These are phyloP conservation scores for Leptosphaerulina australis DNA, from an alignment of 2,329 filamentous ascomycete species.

Conservation along the genomic window DNA sequence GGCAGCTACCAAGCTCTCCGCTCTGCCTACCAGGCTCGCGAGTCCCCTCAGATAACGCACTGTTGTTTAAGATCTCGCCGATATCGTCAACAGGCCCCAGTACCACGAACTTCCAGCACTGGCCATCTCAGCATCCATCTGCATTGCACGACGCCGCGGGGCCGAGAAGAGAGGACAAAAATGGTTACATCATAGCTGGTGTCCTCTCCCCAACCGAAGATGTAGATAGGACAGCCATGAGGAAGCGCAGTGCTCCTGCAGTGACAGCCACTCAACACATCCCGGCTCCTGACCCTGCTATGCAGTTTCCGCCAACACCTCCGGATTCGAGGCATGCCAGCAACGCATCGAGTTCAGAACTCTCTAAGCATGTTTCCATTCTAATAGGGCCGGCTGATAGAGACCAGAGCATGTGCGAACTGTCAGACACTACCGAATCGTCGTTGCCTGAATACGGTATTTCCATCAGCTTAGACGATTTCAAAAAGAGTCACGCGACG, in stretches of 20 bases:
- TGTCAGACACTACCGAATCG: slow-evolving; percentile 1
- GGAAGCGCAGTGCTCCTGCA: not conserved
- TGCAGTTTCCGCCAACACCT: not conserved
- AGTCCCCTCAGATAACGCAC: not conserved
- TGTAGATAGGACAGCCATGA: not conserved
- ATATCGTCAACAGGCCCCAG: not conserved
- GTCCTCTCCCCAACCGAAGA: not conserved
- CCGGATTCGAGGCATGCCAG: slow-evolving; percentile 1
- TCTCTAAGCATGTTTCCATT: too few species aligned
- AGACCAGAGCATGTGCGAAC: not conserved
- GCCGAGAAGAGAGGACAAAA: too few species aligned
- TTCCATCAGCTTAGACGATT: too few species aligned
- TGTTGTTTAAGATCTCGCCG: not conserved
- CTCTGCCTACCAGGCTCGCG: too few species aligned
- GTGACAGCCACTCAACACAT: not conserved
- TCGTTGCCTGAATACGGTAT: too few species aligned
- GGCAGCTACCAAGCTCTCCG: too few species aligned
- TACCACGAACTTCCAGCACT: not conserved
- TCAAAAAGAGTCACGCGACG: too few species aligned
- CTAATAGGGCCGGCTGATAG: not conserved
- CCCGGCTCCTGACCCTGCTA: not conserved
- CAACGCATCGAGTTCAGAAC: too few species aligned
- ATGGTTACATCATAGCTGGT: not conserved
- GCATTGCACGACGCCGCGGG: not conserved
- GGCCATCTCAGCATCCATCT: not conserved